Percentiles rank a stretch among this genome's conserved stretches.
Conservation (phyloP, 495 filamentous ascomycete species). For the Neurospora pannonica region DNA sequence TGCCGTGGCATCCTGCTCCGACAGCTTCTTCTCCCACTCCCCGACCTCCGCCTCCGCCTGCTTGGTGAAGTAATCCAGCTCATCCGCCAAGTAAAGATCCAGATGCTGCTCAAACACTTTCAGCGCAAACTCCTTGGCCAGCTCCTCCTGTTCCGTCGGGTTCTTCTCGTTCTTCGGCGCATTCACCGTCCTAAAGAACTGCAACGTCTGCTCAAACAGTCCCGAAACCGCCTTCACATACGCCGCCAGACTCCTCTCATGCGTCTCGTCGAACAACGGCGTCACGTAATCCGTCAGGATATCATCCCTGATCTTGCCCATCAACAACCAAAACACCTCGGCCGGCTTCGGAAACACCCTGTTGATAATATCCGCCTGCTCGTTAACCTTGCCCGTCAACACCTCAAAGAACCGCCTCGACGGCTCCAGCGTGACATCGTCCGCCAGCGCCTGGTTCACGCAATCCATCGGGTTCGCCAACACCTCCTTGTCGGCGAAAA, state of each 20-base stretch:
- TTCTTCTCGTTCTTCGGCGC: constrained; percentile 33
- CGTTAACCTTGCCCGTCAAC: constrained; percentile 64
- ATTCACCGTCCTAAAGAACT: constrained; percentile 59
- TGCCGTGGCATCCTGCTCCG: constrained; percentile 79
- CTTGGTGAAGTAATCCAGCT: constrained; percentile 74
- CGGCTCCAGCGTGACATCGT: constrained; percentile 61
- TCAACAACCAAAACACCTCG: constrained; percentile 64
- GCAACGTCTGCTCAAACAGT: constrained; percentile 73
- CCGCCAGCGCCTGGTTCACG: constrained; percentile 54
- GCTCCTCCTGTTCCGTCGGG: constrained; percentile 18
- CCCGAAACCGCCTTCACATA: constrained; percentile 83
- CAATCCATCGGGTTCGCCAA: constrained; percentile 76
- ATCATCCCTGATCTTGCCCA: constrained; percentile 75
- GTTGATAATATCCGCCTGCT: constrained; percentile 75
- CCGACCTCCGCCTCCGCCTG: constrained; percentile 66
- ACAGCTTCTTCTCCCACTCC: constrained; percentile 84
- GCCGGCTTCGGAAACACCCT: constrained; percentile 73
- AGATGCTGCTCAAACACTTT: constrained; percentile 83
- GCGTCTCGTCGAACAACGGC: constrained; percentile 80
- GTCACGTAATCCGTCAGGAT: constrained; percentile 82
- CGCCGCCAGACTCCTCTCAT: constrained; percentile 60
- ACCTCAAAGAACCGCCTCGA: constrained; percentile 73
- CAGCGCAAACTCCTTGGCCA: constrained; percentile 52
- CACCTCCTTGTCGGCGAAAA: constrained; percentile 62
- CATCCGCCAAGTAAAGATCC: constrained; percentile 87